Conservation (phyloP, 2,329 filamentous ascomycete genomes). For the Westerdykella aurantiaca region DNA sequence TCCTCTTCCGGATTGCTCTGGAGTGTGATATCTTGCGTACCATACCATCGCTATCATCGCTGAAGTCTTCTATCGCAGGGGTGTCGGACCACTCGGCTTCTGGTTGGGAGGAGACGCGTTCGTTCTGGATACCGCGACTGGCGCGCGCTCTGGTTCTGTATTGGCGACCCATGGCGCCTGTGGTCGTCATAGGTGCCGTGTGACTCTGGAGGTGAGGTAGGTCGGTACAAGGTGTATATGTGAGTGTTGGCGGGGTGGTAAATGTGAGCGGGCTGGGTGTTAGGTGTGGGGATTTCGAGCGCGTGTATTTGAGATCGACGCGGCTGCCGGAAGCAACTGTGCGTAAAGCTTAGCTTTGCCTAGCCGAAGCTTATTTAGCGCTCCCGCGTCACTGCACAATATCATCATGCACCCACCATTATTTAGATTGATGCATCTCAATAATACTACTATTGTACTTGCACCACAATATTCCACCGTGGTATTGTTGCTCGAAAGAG, state of each 20-base stretch:
- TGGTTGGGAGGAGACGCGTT: conserved; percentile 19
- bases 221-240: not conserved
- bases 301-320: not conserved
- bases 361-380: too few relatives aligned
- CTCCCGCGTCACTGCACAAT: too few relatives aligned
- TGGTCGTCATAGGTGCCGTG: not conserved
- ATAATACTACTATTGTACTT: too few relatives aligned
- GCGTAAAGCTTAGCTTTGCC: not conserved
- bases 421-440: too few relatives aligned
- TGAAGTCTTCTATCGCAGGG: conserved; percentile 17
- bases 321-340: not conserved
- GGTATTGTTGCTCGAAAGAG: too few relatives aligned
- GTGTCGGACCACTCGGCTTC: conserved; percentile 14
- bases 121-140: conserved; percentile 22
- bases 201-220: not conserved
- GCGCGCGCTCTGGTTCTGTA: conserved; percentile 32
- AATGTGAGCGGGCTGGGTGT: not conserved
- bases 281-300: not conserved
- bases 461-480: too few relatives aligned
- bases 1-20: conserved; percentile 9
- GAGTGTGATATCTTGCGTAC: conserved; percentile 16
- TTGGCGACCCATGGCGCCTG: conserved; percentile 31
- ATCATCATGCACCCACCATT: too few relatives aligned
- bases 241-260: too few relatives aligned
- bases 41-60: conserved; percentile 36